Conservation (phyloP, 345 rosid species). For the Pugionium cornutum region DNA sequence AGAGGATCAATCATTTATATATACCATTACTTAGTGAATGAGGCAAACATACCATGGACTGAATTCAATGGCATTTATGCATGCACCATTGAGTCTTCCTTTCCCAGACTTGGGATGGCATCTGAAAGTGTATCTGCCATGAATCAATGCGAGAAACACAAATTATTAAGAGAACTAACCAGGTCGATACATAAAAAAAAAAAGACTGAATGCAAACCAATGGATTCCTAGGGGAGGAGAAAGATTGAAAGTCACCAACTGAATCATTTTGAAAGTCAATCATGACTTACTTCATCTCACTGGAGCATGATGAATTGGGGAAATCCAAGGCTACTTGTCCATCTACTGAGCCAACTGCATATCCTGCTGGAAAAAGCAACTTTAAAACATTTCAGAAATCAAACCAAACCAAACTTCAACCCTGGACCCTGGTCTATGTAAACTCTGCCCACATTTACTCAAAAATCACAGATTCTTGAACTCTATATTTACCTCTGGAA, state of each 20-base stretch:
- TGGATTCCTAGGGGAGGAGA: not conserved
- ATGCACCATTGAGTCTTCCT: slow-evolving; percentile 54
- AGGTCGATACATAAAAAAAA: not conserved
- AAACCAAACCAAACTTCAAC: slow-evolving; percentile 8
- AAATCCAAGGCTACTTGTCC: slow-evolving; percentile 74
- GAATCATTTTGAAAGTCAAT: not conserved
- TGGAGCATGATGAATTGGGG: slow-evolving; percentile 46
- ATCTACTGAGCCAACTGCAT: slow-evolving; percentile 85
- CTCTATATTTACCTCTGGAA: slow-evolving; percentile 56
- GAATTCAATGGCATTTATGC: slow-evolving; percentile 71
- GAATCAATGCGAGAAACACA: not conserved
- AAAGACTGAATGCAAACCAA: not conserved
- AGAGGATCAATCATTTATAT: slow-evolving; percentile 3
- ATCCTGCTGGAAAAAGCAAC: slow-evolving; percentile 52
- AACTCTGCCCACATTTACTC: slow-evolving; percentile 39
- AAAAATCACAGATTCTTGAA: slow-evolving; percentile 36
- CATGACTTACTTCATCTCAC: slow-evolving; percentile 52
- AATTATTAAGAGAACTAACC: slow-evolving; percentile 7
- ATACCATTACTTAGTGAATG: slow-evolving; percentile 4
- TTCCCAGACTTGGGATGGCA: slow-evolving; percentile 71
- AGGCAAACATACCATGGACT: slow-evolving; percentile 32
- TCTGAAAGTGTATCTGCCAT: slow-evolving; percentile 67
- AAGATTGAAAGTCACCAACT: slow-evolving; percentile 2
- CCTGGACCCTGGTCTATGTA: not conserved
- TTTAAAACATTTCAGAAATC: slow-evolving; percentile 2